These are phyloP conservation scores for Chlorella sp. DNA, from an alignment of 139 green algal genomes.

Conservation along the genomic window DNA sequence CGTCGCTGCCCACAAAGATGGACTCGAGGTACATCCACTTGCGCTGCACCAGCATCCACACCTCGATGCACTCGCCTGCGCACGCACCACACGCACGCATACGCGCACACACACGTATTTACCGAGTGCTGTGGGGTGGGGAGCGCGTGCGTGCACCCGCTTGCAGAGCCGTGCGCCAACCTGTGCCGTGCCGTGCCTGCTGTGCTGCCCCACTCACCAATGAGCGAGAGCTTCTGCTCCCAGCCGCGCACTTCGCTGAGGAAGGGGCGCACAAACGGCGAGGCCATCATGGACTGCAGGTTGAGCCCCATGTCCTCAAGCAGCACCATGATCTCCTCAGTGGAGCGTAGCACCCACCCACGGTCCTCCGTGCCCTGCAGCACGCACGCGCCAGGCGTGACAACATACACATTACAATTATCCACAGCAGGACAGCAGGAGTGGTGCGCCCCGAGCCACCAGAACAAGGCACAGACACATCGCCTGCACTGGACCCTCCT, in stretches of 20 bases:
- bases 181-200: no score
- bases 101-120: no score
- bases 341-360: constrained; percentile 63
- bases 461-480: no score
- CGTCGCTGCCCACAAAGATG: constrained; percentile 78
- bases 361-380: constrained; percentile 56
- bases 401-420: no score
- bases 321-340: constrained; percentile 69
- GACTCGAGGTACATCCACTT: constrained; percentile 88
- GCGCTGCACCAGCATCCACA: constrained; percentile 58
- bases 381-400: neutral
- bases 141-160: no score
- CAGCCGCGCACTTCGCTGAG: constrained; percentile 57
- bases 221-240: constrained; percentile 73
- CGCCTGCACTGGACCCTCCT: no score
- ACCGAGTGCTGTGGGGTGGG: no score
- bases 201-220: constrained; percentile 37
- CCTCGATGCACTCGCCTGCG: constrained; percentile 64
- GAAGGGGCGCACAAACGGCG: constrained; percentile 72
- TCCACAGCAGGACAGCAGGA: no score
- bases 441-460: no score
- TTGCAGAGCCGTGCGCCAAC: no score
- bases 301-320: constrained; percentile 75
- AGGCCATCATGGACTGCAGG: constrained; percentile 83
- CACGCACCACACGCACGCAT: constrained; percentile 1